Evolutionary conservation across 202 grass and related monocot species (phyloP), one percentile per base, ranked within the genome.

Genomic region (Tripidium arundinaceum): DNA sequence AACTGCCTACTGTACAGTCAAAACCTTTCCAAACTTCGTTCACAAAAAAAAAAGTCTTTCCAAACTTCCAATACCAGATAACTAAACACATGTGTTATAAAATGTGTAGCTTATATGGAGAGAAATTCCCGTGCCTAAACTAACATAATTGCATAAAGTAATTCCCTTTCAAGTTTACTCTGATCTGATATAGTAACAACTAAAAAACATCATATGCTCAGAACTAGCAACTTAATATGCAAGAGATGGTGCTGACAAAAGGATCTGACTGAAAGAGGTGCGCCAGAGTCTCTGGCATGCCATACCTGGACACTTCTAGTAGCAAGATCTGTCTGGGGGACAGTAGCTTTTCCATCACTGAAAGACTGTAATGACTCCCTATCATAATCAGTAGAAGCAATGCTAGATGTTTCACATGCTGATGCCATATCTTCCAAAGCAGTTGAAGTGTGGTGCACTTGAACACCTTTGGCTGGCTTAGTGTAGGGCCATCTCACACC

Each of bases 401-500:
- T 76, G 52, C 83, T 83, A 75, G 88, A 88, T 65, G 81, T 81
- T 77, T 89, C 78, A 77, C 79, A 85, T 19, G 65, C 29, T 52
- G 80, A 82, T 78, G 68, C 31, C 3, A 49, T 70, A 68, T 86
- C 88, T 85, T 77, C 84, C 72, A 86, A 80, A 73, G 67, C 79
- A 39, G 64, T 61, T 75, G 82, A 49, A 40, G 69, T 62, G 73
- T 37, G 43, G 4, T 71, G 15, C 67, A 77, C 43, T 16, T 15
- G 50, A 84, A 69, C 76, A 70, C 47, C 76, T 70, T 89, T 89
- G 34, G 70, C 31, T 83, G 90, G 81, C 79, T 68, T 86, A 79
- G 42, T 79, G 78, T 86, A 93, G 11, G 92, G 90, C 57, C 88
- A 93, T 14, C 68, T 88, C 58, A 72, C 72, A 46, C 80, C 83